Evolutionary conservation across 2,329 filamentous ascomycete genomes (phyloP).

Genomic region (Pestalotiopsis sp.): DNA sequence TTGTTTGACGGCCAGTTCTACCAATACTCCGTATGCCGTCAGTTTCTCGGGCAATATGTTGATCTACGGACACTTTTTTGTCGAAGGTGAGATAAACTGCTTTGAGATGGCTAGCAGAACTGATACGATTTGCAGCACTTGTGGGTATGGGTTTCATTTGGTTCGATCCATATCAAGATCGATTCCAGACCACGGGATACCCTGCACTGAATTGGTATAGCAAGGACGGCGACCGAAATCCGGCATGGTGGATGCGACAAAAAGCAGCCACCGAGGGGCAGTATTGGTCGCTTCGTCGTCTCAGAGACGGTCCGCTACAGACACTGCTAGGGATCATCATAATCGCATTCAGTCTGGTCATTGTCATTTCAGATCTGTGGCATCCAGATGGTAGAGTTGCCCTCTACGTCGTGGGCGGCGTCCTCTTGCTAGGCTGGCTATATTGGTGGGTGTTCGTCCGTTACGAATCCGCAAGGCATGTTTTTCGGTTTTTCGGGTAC

Average conservation of each 20-base stretch:
- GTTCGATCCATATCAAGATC: background rate
- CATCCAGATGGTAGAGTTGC: background rate
- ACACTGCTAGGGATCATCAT: background rate
- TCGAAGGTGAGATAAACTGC: background rate
- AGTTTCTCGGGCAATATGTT: background rate
- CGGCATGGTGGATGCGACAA: background rate
- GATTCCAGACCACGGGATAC: background rate
- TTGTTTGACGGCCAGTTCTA: background rate
- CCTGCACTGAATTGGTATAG: background rate
- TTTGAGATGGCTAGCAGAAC: background rate
- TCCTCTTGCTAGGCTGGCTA: background rate
- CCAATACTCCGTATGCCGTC: background rate
- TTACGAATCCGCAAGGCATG: background rate
- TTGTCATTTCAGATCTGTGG: background rate
- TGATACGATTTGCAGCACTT: background rate
- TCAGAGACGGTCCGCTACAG: background rate
- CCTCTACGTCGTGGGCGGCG: background rate
- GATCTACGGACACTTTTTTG: background rate
- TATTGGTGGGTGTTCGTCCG: background rate
- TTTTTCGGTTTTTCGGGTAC: background rate
- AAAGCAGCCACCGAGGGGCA: background rate
- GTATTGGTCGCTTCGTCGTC: background rate
- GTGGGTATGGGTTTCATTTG: background rate
- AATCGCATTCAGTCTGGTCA: slow-evolving; percentile 1
- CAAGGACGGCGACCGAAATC: background rate